Conservation (phyloP, 306 rosid species). For the Benincasa hispida region DNA sequence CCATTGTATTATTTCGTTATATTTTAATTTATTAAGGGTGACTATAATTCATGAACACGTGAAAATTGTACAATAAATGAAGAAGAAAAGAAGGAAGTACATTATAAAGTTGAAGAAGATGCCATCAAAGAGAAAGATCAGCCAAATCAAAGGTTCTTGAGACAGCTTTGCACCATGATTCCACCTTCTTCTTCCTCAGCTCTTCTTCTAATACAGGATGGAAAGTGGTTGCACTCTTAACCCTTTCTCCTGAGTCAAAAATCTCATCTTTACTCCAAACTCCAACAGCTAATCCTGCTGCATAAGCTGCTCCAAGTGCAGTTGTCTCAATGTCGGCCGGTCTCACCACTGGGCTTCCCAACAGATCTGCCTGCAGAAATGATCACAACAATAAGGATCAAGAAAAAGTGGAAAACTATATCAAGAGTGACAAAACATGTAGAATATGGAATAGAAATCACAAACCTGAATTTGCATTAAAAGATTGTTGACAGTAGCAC, state of each 20-base stretch:
- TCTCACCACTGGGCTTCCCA: slow-evolving; percentile 58
- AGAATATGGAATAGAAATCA: not conserved
- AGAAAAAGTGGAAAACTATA: not conserved
- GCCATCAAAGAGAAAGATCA: slow-evolving; percentile 46
- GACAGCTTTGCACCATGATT: slow-evolving; percentile 83
- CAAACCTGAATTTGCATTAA: slow-evolving; percentile 93
- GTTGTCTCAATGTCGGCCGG: slow-evolving; percentile 88
- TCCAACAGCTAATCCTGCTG: slow-evolving; percentile 87
- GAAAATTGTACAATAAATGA: not conserved
- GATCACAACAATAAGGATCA: not conserved
- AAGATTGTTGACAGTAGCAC: slow-evolving; percentile 67
- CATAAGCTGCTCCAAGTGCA: slow-evolving; percentile 92
- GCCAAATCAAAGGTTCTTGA: slow-evolving; percentile 71
- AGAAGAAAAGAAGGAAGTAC: not conserved
- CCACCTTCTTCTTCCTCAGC: slow-evolving; percentile 55
- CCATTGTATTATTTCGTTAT: not conserved
- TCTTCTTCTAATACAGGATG: slow-evolving; percentile 30
- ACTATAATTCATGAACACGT: not conserved
- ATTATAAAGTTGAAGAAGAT: not conserved
- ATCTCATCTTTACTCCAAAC: slow-evolving; percentile 57
- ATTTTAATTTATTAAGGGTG: not conserved
- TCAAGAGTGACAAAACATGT: not conserved
- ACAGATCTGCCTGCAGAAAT: slow-evolving; percentile 55
- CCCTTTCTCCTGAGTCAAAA: slow-evolving; percentile 30
- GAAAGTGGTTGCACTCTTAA: slow-evolving; percentile 32